phyloP scores from a whole-genome alignment of 192 early-diverging fungal genomes.

The Coemansia sp. region DNA sequence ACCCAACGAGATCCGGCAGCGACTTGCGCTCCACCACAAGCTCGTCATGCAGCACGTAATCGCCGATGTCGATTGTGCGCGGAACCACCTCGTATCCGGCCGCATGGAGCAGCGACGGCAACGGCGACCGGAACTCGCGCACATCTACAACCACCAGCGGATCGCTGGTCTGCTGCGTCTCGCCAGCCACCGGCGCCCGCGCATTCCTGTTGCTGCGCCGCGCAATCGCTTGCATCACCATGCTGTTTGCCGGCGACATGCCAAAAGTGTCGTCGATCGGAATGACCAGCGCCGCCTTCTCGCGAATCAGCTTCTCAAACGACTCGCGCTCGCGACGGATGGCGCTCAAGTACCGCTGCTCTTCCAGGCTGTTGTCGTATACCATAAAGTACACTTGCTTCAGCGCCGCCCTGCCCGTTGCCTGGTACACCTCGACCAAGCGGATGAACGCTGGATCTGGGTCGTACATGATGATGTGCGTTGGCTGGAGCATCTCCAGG shows the following conservation, averaged over 20 bases:
- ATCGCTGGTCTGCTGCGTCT: background rate
- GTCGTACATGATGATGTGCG: constrained; percentile 90
- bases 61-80: constrained; percentile 88
- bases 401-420: constrained; percentile 52
- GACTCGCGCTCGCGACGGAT: constrained; percentile 90
- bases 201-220: constrained; percentile 30
- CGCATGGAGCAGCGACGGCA: constrained; percentile 86
- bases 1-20: constrained; percentile 82
- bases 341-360: constrained; percentile 83
- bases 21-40: constrained; percentile 95
- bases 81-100: constrained; percentile 75
- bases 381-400: constrained; percentile 89
- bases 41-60: constrained; percentile 85
- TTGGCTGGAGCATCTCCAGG: constrained; percentile 70
- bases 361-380: constrained; percentile 94
- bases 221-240: constrained; percentile 17
- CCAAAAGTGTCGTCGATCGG: constrained; percentile 19
- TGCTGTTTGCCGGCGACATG: constrained; percentile 25
- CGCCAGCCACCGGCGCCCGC: background rate
- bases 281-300: constrained; percentile 74
- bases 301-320: constrained; percentile 88
- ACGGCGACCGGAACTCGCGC: constrained; percentile 88
- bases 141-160: constrained; percentile 78
- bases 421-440: constrained; percentile 76
- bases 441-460: constrained; percentile 87